These are phyloP conservation scores for Penicillium decumbens DNA, from an alignment of 2,329 filamentous ascomycete genomes.

Conservation along the genomic window DNA sequence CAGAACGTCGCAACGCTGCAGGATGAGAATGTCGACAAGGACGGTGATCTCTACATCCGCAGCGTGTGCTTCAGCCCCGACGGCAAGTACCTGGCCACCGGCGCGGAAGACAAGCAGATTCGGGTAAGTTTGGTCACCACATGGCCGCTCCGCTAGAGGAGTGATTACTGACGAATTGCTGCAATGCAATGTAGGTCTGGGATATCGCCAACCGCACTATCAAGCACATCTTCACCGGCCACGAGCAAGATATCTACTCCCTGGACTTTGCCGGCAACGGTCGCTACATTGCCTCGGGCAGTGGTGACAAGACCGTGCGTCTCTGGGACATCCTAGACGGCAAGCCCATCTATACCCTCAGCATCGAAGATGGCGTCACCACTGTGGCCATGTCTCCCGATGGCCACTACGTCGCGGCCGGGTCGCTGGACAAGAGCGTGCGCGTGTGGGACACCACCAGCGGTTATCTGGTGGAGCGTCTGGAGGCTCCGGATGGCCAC, in stretches of 20 bases:
- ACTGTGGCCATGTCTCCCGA: slow-evolving; percentile 97
- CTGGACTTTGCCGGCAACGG: slow-evolving; percentile 92
- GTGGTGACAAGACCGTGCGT: slow-evolving; percentile 87
- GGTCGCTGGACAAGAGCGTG: slow-evolving; percentile 94
- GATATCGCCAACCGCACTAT: slow-evolving; percentile 81
- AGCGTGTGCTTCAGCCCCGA: slow-evolving; percentile 99
- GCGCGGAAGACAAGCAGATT: slow-evolving; percentile 96
- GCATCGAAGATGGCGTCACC: slow-evolving; percentile 94
- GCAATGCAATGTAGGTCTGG: slow-evolving; percentile 67
- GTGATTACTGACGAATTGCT: slow-evolving; percentile 6
- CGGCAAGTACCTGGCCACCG: slow-evolving; percentile 87
- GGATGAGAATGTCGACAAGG: slow-evolving; percentile 79
- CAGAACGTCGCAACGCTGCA: slow-evolving; percentile 85
- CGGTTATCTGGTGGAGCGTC: slow-evolving; percentile 80
- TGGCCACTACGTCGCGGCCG: slow-evolving; percentile 87
- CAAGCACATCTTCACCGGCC: slow-evolving; percentile 87
- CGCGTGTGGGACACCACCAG: slow-evolving; percentile 90
- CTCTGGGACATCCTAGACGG: slow-evolving; percentile 92
- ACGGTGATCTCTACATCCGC: slow-evolving; percentile 91
- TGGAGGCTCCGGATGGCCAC: slow-evolving; percentile 90
- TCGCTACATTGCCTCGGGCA: slow-evolving; percentile 89
- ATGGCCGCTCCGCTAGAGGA: neutral
- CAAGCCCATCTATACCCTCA: slow-evolving; percentile 75
- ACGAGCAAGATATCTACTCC: slow-evolving; percentile 98
- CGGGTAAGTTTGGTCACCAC: slow-evolving; percentile 55